A percentile compares a stretch with the other conserved stretches of the same genome.
Conservation (phyloP, 805 yeast species). For the Blastobotrys americana region DNA sequence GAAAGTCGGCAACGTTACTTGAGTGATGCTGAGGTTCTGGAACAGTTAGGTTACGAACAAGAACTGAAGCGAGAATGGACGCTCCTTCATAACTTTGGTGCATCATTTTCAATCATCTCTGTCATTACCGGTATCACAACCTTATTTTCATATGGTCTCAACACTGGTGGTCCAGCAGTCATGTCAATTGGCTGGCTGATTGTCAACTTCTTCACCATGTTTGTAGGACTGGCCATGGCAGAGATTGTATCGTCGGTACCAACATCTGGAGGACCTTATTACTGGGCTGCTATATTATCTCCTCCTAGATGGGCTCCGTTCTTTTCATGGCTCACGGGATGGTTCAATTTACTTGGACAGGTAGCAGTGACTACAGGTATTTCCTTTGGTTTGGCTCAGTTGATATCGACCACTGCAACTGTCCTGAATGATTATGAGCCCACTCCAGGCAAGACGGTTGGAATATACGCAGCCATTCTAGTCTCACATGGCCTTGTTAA, state of each 20-base stretch:
- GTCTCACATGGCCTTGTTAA: slow-evolving; percentile 47
- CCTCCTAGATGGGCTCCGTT: slow-evolving; percentile 20
- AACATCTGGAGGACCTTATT: slow-evolving; percentile 68
- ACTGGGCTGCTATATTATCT: slow-evolving; percentile 43
- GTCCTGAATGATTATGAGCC: slow-evolving; percentile 15
- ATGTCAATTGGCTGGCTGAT: slow-evolving; percentile 69
- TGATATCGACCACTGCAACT: slow-evolving; percentile 15
- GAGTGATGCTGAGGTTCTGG: slow-evolving; percentile 27
- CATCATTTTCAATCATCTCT: slow-evolving; percentile 68
- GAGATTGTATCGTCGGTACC: slow-evolving; percentile 65
- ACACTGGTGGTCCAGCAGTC: slow-evolving; percentile 58
- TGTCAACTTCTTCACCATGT: slow-evolving; percentile 47
- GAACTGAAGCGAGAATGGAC: slow-evolving; percentile 56
- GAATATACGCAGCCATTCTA: slow-evolving; percentile 54
- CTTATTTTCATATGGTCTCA: slow-evolving; percentile 50
- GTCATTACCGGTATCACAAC: slow-evolving; percentile 58
- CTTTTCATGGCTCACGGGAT: slow-evolving; percentile 23
- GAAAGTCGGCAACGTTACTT: background rate
- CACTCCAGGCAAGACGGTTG: slow-evolving; percentile 15
- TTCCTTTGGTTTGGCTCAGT: slow-evolving; percentile 16
- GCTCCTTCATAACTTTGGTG: slow-evolving; percentile 59
- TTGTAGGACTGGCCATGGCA: slow-evolving; percentile 57
- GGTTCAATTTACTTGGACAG: slow-evolving; percentile 23
- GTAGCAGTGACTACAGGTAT: slow-evolving; percentile 19
- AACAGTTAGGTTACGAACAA: slow-evolving; percentile 61